Conservation (phyloP, 2,329 filamentous ascomycete species). For the Dactylellina drechsleri region DNA sequence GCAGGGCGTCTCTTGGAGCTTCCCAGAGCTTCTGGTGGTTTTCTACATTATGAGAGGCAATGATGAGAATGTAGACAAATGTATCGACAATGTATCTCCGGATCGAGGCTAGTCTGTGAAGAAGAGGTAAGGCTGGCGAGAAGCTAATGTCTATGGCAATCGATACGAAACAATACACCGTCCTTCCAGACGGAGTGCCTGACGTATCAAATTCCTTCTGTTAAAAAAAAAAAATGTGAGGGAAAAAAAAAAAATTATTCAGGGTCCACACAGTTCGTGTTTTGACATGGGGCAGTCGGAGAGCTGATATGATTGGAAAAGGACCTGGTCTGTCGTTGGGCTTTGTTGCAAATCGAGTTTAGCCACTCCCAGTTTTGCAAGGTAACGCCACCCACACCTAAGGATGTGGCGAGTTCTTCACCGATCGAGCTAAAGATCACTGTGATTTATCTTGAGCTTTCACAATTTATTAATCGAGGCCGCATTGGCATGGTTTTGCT, state of each 20-base stretch:
- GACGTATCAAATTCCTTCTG: background rate
- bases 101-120: slow-evolving; percentile 3
- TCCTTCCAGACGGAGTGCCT: slow-evolving; percentile 1
- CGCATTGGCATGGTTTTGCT: background rate
- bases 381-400: slow-evolving; percentile 51
- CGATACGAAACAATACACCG: slow-evolving; percentile 26
- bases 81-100: slow-evolving; percentile 17
- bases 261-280: slow-evolving; percentile 47
- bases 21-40: slow-evolving; percentile 23
- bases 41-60: background rate
- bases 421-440: no score
- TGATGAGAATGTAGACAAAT: slow-evolving; percentile 24
- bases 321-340: slow-evolving; percentile 43
- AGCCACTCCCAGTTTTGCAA: slow-evolving; percentile 41
- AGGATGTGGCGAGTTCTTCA: slow-evolving; percentile 35
- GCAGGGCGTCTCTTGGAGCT: slow-evolving; percentile 13
- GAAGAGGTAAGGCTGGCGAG: background rate
- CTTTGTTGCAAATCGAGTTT: slow-evolving; percentile 55
- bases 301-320: slow-evolving; percentile 32
- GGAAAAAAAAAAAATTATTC: slow-evolving; percentile 24
- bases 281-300: slow-evolving; percentile 29
- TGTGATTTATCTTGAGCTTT: background rate
- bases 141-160: background rate
- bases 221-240: slow-evolving; percentile 24
- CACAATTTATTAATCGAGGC: background rate